Evolutionary conservation across 1,139 yeast species (phyloP).

Genomic region (Petasospora rhodanensis): DNA sequence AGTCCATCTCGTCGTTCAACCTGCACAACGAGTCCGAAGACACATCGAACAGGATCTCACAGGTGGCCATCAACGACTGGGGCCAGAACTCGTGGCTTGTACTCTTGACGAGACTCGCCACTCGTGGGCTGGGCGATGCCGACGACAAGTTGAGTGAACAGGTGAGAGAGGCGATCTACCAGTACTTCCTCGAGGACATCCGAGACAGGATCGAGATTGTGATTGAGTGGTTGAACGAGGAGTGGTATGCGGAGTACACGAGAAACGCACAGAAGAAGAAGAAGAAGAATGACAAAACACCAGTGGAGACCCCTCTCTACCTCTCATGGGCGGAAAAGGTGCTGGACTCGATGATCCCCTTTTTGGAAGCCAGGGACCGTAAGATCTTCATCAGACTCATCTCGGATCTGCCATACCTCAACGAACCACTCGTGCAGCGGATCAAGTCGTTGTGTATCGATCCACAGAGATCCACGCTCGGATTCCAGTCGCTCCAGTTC

Average conservation of each 20-base stretch:
- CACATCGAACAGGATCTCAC: constrained; percentile 39
- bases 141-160: constrained; percentile 45
- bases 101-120: constrained; percentile 70
- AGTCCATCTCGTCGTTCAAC: constrained; percentile 15
- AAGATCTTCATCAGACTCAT: constrained; percentile 74
- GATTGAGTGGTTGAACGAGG: constrained; percentile 95
- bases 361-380: constrained; percentile 74
- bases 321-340: constrained; percentile 66
- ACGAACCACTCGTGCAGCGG: constrained; percentile 53
- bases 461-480: constrained; percentile 76
- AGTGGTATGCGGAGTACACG: constrained; percentile 77
- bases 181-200: constrained; percentile 70
- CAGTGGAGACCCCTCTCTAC: constrained; percentile 45
- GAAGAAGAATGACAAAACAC: constrained; percentile 21
- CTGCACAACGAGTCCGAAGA: constrained; percentile 12
- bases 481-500: constrained; percentile 76
- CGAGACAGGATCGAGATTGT: constrained; percentile 68
- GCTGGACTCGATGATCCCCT: constrained; percentile 78
- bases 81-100: constrained; percentile 72
- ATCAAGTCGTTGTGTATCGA: constrained; percentile 77
- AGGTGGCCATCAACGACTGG: constrained; percentile 60
- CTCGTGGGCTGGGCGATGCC: constrained; percentile 58
- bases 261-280: constrained; percentile 24
- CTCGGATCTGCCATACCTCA: constrained; percentile 82
- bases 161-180: constrained; percentile 66